Evolutionary conservation across 805 yeast genomes (phyloP).

Genomic region (Lachancea waltii): DNA sequence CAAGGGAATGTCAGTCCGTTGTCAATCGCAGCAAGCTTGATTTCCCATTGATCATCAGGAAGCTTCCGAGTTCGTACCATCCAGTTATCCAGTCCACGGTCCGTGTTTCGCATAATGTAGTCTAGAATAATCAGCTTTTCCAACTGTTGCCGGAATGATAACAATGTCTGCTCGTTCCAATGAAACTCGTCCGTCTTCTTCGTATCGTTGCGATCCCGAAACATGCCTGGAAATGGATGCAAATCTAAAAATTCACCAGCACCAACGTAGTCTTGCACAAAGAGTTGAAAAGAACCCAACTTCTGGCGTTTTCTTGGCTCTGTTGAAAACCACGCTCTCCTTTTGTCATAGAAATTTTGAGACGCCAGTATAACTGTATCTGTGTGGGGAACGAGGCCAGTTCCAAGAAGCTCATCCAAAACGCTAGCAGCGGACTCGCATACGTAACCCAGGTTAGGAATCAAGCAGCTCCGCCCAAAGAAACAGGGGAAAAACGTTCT

Average conservation of each 20-base stretch:
- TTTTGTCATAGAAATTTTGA: conserved; percentile 34
- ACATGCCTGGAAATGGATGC: conserved; percentile 49
- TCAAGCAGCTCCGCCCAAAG: conserved; percentile 65
- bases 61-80: conserved; percentile 46
- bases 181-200: conserved; percentile 29
- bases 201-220: conserved; percentile 8
- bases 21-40: conserved; percentile 66
- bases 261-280: conserved; percentile 49
- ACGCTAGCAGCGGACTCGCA: conserved; percentile 67
- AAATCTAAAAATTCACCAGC: conserved; percentile 53
- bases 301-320: conserved; percentile 32
- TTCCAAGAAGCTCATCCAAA: conserved; percentile 53
- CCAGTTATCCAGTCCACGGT: conserved; percentile 72
- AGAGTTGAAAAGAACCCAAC: conserved; percentile 62
- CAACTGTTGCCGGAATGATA: conserved; percentile 51
- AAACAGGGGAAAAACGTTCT: conserved; percentile 70
- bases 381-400: conserved; percentile 60
- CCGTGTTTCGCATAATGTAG: conserved; percentile 69
- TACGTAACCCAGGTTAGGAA: conserved; percentile 66
- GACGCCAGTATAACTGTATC: conserved; percentile 48
- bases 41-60: conserved; percentile 16
- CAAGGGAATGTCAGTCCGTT: conserved; percentile 72
- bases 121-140: conserved; percentile 67
- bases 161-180: conserved; percentile 47
- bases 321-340: conserved; percentile 16